These are phyloP conservation scores for Wakefieldia striispora DNA, from an alignment of 768 basidiomycete species.

Conservation along the genomic window DNA sequence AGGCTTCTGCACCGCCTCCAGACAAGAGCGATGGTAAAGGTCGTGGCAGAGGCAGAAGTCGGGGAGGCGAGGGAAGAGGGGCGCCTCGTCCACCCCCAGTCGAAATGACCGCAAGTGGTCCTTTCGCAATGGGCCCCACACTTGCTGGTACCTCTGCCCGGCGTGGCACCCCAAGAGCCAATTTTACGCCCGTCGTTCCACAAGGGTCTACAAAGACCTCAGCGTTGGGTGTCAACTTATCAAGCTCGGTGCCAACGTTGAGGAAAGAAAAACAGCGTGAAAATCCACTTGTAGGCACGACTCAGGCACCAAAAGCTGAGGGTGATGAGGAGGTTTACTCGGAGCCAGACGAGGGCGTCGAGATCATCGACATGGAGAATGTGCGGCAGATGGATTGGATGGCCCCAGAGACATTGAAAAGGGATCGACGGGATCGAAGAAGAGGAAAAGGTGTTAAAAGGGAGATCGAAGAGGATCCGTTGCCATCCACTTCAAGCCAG, in stretches of 20 bases:
- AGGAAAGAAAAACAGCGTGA: constrained; percentile 42
- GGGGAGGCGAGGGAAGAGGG: constrained; percentile 53
- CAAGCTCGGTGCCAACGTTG: constrained; percentile 48
- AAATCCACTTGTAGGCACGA: constrained; percentile 24
- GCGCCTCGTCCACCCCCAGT: constrained; percentile 46
- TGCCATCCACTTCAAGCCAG: constrained; percentile 24
- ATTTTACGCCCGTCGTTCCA: constrained; percentile 51
- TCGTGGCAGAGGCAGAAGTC: constrained; percentile 48
- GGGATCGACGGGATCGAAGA: constrained; percentile 40
- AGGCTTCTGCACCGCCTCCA: constrained; percentile 33
- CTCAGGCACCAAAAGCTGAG: constrained; percentile 29
- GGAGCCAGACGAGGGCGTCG: constrained; percentile 84
- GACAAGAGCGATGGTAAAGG: constrained; percentile 45
- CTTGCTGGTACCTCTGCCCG: constrained; percentile 55
- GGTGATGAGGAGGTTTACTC: constrained; percentile 74
- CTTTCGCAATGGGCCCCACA: constrained; percentile 84
- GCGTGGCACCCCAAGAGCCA: constrained; percentile 52
- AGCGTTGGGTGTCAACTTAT: constrained; percentile 48
- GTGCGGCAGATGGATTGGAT: constrained; percentile 82
- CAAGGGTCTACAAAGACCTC: constrained; percentile 36
- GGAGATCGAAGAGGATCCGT: constrained; percentile 45
- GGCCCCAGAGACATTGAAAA: constrained; percentile 74
- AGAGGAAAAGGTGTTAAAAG: constrained; percentile 36
- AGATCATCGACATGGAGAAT: constrained; percentile 81
- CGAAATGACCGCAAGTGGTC: constrained; percentile 84